These are phyloP conservation scores for Populus pruinosa DNA, from an alignment of 345 rosid species.

Conservation along the genomic window DNA sequence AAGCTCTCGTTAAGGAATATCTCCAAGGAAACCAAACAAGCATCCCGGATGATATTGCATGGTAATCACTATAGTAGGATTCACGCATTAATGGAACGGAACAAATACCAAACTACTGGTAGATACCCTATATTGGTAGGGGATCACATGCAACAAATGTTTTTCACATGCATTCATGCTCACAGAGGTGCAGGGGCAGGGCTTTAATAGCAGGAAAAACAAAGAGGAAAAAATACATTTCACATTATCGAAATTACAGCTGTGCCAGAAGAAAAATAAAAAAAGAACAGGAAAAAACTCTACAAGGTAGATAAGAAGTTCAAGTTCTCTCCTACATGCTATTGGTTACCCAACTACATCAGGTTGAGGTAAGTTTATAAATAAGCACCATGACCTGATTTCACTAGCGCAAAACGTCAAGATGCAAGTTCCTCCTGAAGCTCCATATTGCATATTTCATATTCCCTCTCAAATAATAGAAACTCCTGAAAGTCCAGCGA, in stretches of 20 bases:
- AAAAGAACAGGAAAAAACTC: too few relatives aligned
- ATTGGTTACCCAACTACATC: not conserved
- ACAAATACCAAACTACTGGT: too few relatives aligned
- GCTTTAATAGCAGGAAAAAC: too few relatives aligned
- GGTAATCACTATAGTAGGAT: not conserved
- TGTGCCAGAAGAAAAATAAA: too few relatives aligned
- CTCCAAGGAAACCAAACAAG: not conserved
- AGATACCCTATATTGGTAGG: too few relatives aligned
- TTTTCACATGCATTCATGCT: too few relatives aligned
- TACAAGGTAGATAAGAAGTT: not conserved
- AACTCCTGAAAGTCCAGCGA: conserved; percentile 57
- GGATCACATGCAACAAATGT: too few relatives aligned
- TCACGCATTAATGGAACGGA: not conserved
- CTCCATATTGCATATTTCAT: conserved; percentile 67
- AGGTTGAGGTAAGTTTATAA: not conserved
- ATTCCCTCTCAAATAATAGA: conserved; percentile 83
- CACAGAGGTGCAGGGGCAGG: too few relatives aligned
- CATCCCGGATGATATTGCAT: not conserved
- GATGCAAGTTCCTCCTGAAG: conserved; percentile 47
- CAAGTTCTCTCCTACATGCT: not conserved
- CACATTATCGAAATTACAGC: too few relatives aligned
- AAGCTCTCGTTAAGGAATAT: too few relatives aligned
- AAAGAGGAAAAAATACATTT: too few relatives aligned
- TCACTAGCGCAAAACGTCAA: not conserved
- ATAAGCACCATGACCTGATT: not conserved